phyloP scores from a whole-genome alignment of 257 asterid genomes.

The Fraxinus quadrangulata region DNA sequence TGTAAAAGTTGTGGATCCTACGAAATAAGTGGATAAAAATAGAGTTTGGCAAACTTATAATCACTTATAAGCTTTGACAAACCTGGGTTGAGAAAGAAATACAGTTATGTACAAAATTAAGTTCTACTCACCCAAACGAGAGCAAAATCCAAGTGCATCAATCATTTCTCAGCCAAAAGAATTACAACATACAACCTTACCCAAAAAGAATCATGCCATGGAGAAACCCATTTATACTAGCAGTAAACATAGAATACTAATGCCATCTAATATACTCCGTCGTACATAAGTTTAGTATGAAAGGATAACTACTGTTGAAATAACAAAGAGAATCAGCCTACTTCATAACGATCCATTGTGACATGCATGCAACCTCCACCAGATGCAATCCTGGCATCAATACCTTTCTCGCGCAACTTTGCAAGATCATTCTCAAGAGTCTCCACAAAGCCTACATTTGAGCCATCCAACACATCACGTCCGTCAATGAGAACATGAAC shows the following conservation, averaged over 20 bases:
- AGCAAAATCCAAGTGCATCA: neutral
- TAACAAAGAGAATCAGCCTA: conserved; percentile 18
- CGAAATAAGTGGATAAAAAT: too few species aligned
- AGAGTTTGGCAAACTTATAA: too few species aligned
- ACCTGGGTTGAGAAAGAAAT: neutral
- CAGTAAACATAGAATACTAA: neutral
- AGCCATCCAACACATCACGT: conserved; percentile 93
- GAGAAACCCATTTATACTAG: neutral
- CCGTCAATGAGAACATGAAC: conserved; percentile 91
- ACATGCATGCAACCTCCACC: conserved; percentile 99
- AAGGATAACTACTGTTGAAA: neutral
- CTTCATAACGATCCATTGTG: conserved; percentile 99
- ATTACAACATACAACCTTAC: neutral
- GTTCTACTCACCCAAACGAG: neutral
- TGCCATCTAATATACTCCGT: neutral
- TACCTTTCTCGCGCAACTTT: conserved; percentile 67
- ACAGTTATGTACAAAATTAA: neutral
- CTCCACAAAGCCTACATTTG: conserved; percentile 72
- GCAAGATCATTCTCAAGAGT: conserved; percentile 78
- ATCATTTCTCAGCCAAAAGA: neutral
- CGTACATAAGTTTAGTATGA: neutral
- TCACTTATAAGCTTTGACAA: too few species aligned
- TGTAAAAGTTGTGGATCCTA: too few species aligned
- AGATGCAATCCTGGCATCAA: conserved; percentile 89
- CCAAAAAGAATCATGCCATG: neutral